Conservation (phyloP, 2,329 filamentous ascomycete genomes). For the Drechslerella coelobrocha region DNA sequence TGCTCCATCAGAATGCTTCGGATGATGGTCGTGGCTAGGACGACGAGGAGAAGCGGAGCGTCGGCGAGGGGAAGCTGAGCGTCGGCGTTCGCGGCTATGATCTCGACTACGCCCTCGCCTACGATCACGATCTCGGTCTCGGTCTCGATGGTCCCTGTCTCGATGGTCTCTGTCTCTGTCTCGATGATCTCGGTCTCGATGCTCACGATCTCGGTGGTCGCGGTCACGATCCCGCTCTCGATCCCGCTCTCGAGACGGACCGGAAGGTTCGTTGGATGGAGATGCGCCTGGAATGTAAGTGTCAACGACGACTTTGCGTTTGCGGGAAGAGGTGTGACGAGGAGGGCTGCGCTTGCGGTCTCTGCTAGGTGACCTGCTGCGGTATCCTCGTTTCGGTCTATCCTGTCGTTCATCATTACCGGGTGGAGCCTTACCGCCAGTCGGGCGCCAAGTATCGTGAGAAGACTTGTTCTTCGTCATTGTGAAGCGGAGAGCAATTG, state of each 20-base stretch:
- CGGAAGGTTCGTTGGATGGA: conserved; percentile 18
- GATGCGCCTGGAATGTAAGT: conserved; percentile 40
- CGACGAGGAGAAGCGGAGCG: conserved; percentile 32
- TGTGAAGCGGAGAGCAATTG: background rate
- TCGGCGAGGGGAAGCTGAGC: conserved; percentile 26
- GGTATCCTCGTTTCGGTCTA: conserved; percentile 28
- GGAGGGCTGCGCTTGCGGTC: conserved; percentile 37
- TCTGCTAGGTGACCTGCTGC: conserved; percentile 34
- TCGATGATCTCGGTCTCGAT: background rate
- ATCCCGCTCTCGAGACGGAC: conserved; percentile 25
- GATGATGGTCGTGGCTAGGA: conserved; percentile 24
- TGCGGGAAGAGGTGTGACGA: conserved; percentile 29
- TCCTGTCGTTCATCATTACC: conserved; percentile 29
- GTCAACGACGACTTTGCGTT: conserved; percentile 35
- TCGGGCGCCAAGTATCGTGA: conserved; percentile 42
- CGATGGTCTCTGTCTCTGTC: background rate
- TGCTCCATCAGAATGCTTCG: conserved; percentile 1
- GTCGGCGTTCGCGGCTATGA: conserved; percentile 30
- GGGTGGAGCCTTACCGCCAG: conserved; percentile 21
- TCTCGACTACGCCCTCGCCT: conserved; percentile 21
- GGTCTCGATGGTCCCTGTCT: background rate
- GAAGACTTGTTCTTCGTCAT: conserved; percentile 41
- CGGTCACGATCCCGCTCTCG: conserved; percentile 18
- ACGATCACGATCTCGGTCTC: conserved; percentile 4
- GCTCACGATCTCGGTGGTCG: background rate